Evolutionary conservation across 1,139 yeast species (phyloP).

Genomic region (Arxiozyma telluris): DNA sequence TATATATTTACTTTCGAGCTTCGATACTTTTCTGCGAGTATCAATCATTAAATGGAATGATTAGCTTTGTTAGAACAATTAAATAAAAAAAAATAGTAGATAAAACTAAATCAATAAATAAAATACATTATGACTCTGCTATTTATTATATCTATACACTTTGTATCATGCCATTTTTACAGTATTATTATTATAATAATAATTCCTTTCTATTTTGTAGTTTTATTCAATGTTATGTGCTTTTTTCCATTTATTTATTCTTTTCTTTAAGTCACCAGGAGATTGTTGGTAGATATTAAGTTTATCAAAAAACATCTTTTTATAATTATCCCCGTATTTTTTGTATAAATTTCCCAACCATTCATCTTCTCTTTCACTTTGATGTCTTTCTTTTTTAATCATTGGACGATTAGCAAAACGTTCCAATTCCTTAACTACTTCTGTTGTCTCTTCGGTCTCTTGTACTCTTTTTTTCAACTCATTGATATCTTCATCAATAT

Average conservation of each 20-base stretch:
- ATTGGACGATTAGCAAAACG: constrained; percentile 50
- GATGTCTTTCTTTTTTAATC: constrained; percentile 46
- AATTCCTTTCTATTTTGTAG: neutral
- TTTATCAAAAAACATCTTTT: constrained; percentile 88
- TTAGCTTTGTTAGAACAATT: no score
- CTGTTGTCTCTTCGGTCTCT: constrained; percentile 31
- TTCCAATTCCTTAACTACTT: constrained; percentile 62
- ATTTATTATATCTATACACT: no score
- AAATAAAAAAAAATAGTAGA: no score
- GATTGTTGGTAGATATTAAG: constrained; percentile 76
- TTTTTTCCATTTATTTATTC: constrained; percentile 60
- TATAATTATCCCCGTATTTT: constrained; percentile 82
- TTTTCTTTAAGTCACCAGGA: constrained; percentile 70
- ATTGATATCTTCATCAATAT: constrained; percentile 24
- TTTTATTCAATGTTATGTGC: constrained; percentile 29
- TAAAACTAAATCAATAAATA: neutral
- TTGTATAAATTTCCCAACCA: constrained; percentile 61
- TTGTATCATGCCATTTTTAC: neutral
- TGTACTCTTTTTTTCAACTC: constrained; percentile 28
- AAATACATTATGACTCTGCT: no score
- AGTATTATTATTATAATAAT: neutral
- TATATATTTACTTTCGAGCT: neutral
- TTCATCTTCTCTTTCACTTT: constrained; percentile 62
- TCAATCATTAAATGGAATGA: no score
- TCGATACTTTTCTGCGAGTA: neutral